These are phyloP conservation scores for Mortierella sp. DNA, from an alignment of 371 early-diverging fungal species.

Conservation along the genomic window DNA sequence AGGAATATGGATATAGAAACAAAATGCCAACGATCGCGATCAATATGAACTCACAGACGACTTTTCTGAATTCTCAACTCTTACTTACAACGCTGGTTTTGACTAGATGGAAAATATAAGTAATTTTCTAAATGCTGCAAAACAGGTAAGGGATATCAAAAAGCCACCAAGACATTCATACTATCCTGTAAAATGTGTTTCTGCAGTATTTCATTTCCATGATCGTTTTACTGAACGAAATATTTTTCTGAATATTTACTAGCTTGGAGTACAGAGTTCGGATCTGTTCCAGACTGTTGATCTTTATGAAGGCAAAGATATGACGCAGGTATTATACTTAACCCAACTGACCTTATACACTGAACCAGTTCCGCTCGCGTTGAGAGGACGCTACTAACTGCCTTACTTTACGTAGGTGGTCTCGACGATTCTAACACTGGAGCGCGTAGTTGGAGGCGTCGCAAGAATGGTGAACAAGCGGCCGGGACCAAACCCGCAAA, in stretches of 20 bases:
- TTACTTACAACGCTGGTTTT: not conserved
- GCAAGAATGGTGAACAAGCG: constrained; percentile 36
- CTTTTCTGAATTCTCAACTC: not conserved
- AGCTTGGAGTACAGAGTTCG: constrained; percentile 79
- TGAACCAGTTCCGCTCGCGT: not conserved
- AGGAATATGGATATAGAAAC: not conserved
- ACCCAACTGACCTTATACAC: no score
- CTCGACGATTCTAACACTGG: constrained; percentile 64
- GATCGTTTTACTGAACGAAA: not conserved
- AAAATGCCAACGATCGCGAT: not conserved
- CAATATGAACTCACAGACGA: not conserved
- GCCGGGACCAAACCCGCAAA: constrained; percentile 30
- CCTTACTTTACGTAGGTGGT: constrained; percentile 50
- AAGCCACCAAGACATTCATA: not conserved
- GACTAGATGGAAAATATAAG: constrained; percentile 84
- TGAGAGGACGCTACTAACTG: not conserved
- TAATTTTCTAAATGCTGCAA: constrained; percentile 64
- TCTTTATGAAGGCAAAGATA: constrained; percentile 90
- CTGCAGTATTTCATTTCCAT: not conserved
- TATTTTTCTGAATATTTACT: not conserved
- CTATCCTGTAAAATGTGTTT: not conserved
- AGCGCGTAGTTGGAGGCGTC: constrained; percentile 52
- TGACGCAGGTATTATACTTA: constrained; percentile 72
- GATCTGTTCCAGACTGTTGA: constrained; percentile 94
- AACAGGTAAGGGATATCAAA: constrained; percentile 29